Conservation (phyloP, 345 rosid genomes). For the Rhizophora apiculata region DNA sequence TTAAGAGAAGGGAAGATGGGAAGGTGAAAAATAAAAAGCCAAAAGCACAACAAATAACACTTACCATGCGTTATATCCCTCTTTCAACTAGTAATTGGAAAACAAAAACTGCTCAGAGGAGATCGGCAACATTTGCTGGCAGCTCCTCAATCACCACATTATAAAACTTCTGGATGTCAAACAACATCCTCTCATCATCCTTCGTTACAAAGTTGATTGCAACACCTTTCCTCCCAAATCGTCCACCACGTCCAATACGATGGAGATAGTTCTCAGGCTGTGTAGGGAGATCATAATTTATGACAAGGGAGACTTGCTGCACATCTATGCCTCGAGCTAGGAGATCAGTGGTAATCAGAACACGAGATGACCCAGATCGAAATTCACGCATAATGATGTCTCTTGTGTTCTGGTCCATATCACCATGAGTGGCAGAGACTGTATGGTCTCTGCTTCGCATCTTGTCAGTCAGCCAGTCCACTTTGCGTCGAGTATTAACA, state of each 20-base stretch:
- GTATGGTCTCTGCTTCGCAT: conserved; percentile 28
- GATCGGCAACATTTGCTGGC: conserved; percentile 44
- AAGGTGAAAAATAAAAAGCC: background rate
- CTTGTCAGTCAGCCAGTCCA: conserved; percentile 57
- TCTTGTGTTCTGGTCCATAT: conserved; percentile 56
- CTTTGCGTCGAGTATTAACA: conserved; percentile 55
- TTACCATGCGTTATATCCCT: background rate
- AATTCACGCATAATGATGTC: conserved; percentile 53
- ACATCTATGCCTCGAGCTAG: conserved; percentile 56
- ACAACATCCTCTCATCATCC: conserved; percentile 47
- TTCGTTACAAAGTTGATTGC: conserved; percentile 48
- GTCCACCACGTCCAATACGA: conserved; percentile 49
- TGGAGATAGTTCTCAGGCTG: conserved; percentile 58
- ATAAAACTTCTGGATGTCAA: conserved; percentile 50
- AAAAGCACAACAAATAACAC: conserved; percentile 2
- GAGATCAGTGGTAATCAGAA: conserved; percentile 55
- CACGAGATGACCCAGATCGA: conserved; percentile 53
- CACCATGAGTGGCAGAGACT: conserved; percentile 53
- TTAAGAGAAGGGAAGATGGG: background rate
- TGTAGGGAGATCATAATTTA: conserved; percentile 51
- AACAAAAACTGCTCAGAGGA: conserved; percentile 25
- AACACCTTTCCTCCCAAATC: conserved; percentile 51
- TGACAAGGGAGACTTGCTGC: conserved; percentile 53
- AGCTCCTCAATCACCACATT: conserved; percentile 47
- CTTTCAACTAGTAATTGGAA: background rate